These are phyloP conservation scores for Kluyveromyces lactis DNA, from an alignment of 805 yeast genomes.

Conservation along the genomic window DNA sequence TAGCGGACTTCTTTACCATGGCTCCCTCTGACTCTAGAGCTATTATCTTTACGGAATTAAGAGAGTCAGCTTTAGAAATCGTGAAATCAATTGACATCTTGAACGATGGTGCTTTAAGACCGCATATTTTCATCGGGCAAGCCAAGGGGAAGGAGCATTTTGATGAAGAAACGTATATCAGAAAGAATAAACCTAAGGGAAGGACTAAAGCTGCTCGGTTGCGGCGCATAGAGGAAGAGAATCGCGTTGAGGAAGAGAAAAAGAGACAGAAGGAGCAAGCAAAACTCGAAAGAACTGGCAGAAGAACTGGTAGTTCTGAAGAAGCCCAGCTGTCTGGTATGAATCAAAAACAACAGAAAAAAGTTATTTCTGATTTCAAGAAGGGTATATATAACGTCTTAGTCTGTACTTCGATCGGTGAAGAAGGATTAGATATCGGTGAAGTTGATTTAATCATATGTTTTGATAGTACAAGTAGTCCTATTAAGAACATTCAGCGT, in stretches of 20 bases:
- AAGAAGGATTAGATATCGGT: conserved; percentile 97
- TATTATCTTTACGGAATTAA: conserved; percentile 78
- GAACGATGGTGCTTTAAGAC: conserved; percentile 35
- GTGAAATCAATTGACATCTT: conserved; percentile 50
- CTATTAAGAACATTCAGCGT: conserved; percentile 86
- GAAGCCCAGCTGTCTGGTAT: conserved; percentile 75
- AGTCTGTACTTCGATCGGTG: conserved; percentile 96
- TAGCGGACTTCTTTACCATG: conserved; percentile 44
- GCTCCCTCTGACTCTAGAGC: conserved; percentile 53
- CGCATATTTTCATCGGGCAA: conserved; percentile 93
- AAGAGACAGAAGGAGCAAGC: conserved; percentile 27
- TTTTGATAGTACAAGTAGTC: conserved; percentile 88
- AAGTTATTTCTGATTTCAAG: conserved; percentile 65
- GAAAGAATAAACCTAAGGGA: conserved; percentile 38
- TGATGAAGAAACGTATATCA: conserved; percentile 44
- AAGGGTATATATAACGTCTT: conserved; percentile 65
- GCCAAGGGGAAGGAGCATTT: conserved; percentile 64
- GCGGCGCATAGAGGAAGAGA: conserved; percentile 28
- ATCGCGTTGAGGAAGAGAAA: conserved; percentile 23
- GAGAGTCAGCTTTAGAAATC: conserved; percentile 87
- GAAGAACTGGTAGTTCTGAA: conserved; percentile 57
- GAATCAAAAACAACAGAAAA: conserved; percentile 84
- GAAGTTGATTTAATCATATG: conserved; percentile 93
- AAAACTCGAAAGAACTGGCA: conserved; percentile 28
- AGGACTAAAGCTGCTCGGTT: conserved; percentile 32